These are phyloP conservation scores for Diaporthe ampelina DNA, from an alignment of 2,329 filamentous ascomycete genomes.

Conservation along the genomic window DNA sequence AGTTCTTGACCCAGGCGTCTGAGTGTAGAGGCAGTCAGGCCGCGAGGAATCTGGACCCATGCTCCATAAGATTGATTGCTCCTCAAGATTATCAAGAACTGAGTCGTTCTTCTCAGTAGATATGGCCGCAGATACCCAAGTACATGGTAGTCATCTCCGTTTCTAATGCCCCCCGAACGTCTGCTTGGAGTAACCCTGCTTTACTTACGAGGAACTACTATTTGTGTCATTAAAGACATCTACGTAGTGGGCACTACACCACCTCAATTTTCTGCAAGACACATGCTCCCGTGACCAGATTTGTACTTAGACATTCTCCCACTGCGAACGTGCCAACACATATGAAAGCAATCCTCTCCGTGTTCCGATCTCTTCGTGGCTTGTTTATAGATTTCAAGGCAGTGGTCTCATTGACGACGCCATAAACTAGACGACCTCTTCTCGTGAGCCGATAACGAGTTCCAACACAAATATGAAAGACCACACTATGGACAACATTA, in stretches of 20 bases:
- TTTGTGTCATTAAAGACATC: slow-evolving; percentile 66
- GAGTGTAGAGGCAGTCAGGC: neutral
- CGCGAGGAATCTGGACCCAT: neutral
- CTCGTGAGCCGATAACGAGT: neutral
- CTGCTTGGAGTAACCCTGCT: slow-evolving; percentile 88
- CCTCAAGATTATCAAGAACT: slow-evolving; percentile 62
- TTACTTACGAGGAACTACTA: slow-evolving; percentile 86
- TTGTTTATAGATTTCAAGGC: neutral
- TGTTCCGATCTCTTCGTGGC: no score
- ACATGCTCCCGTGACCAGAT: no score
- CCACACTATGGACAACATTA: neutral
- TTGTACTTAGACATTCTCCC: neutral
- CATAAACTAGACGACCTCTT: neutral
- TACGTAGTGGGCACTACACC: slow-evolving; percentile 71
- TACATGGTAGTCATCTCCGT: slow-evolving; percentile 83
- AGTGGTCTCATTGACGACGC: neutral
- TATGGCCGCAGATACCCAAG: slow-evolving; percentile 45
- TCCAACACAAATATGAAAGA: neutral
- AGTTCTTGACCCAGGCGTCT: neutral
- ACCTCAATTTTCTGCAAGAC: slow-evolving; percentile 84
- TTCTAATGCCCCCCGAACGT: slow-evolving; percentile 95
- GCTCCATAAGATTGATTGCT: no score
- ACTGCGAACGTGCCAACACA: neutral
- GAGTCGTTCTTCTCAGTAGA: slow-evolving; percentile 88
- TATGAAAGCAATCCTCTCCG: no score